These are phyloP conservation scores for Selaginella tamariscina DNA, from an alignment of 75 land plant species.

Conservation along the genomic window DNA sequence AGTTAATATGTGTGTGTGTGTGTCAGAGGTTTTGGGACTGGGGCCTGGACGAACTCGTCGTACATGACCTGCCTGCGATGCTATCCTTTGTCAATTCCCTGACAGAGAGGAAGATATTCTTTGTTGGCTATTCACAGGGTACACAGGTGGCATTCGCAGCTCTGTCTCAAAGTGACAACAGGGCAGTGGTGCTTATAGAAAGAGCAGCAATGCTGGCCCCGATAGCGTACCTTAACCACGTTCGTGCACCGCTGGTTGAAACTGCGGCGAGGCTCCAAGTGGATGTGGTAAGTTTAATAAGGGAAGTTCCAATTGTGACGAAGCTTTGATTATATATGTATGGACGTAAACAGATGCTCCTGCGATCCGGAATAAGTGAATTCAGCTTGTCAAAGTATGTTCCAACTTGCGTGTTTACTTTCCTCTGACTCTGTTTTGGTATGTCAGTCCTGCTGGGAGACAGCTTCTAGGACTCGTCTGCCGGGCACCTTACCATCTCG, in stretches of 20 bases:
- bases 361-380: conserved; percentile 18
- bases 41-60: conserved; percentile 64
- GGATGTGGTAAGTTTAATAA: conserved; percentile 35
- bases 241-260: conserved; percentile 33
- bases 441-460: conserved; percentile 21
- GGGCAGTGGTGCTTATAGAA: conserved; percentile 21
- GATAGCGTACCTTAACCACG: conserved; percentile 40
- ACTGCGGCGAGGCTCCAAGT: conserved; percentile 35
- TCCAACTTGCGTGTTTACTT: neutral
- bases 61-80: conserved; percentile 49
- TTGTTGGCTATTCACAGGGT: conserved; percentile 84
- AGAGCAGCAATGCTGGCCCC: conserved; percentile 65
- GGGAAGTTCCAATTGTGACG: neutral
- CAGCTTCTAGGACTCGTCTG: conserved; percentile 15
- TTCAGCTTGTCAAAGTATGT: conserved; percentile 20
- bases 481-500: neutral
- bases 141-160: conserved; percentile 50
- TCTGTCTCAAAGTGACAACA: conserved; percentile 27
- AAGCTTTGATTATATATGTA: neutral
- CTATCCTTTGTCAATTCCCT: conserved; percentile 35
- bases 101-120: conserved; percentile 38
- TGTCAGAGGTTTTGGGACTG: conserved; percentile 78
- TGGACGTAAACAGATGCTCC: conserved; percentile 9
- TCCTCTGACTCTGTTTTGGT: neutral
- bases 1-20: neutral